Percentiles rank a stretch among this genome's conserved stretches.
Conservation (phyloP, 2,329 filamentous ascomycete genomes). For the Neopestalotiopsis sp. region DNA sequence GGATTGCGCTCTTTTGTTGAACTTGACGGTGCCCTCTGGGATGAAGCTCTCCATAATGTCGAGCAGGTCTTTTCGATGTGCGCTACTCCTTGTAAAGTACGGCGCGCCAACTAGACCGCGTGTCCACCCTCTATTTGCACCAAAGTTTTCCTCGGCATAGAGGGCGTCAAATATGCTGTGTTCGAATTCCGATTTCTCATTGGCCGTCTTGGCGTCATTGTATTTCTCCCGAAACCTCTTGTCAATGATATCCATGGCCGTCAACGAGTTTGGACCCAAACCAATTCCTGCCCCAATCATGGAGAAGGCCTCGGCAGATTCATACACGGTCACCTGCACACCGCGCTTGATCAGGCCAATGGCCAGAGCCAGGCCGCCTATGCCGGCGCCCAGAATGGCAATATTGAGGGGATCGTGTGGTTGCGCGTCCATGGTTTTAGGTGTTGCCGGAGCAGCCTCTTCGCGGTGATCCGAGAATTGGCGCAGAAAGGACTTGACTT, state of each 20-base stretch:
- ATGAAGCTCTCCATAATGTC: slow-evolving; percentile 45
- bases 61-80: slow-evolving; percentile 46
- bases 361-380: slow-evolving; percentile 34
- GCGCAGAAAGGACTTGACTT: slow-evolving; percentile 18
- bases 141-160: slow-evolving; percentile 44
- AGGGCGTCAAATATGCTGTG: slow-evolving; percentile 47
- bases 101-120: slow-evolving; percentile 41
- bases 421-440: slow-evolving; percentile 6
- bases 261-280: slow-evolving; percentile 45
- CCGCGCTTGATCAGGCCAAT: slow-evolving; percentile 34
- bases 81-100: slow-evolving; percentile 43
- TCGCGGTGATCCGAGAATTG: slow-evolving; percentile 11
- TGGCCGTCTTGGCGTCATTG: slow-evolving; percentile 42
- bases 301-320: slow-evolving; percentile 30
- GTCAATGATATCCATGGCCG: slow-evolving; percentile 47
- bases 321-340: slow-evolving; percentile 33
- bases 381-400: slow-evolving; percentile 35
- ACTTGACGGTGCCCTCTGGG: slow-evolving; percentile 29
- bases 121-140: slow-evolving; percentile 40
- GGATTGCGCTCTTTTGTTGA: slow-evolving; percentile 29
- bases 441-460: neutral
- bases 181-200: slow-evolving; percentile 40
- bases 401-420: slow-evolving; percentile 22
- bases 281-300: slow-evolving; percentile 39
- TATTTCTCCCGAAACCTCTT: slow-evolving; percentile 41